Conservation (phyloP, 129 eudicot genomes). For the Lonicera japonica region DNA sequence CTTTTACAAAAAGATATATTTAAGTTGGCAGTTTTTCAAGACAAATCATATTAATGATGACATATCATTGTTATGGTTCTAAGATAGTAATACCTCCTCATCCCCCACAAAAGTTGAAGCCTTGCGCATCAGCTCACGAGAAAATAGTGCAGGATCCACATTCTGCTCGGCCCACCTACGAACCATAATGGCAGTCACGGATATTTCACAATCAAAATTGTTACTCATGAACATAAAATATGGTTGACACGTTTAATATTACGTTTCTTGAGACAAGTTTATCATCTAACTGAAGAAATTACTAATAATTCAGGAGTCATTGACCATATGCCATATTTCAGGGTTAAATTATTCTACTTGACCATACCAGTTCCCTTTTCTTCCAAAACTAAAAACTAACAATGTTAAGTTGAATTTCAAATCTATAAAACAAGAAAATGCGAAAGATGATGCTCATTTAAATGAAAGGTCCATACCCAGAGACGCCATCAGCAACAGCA, state of each 20-base stretch:
- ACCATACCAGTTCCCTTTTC: too few species aligned
- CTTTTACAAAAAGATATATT: too few species aligned
- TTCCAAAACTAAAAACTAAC: too few species aligned
- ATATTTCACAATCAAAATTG: not conserved
- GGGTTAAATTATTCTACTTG: too few species aligned
- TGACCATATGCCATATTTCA: too few species aligned
- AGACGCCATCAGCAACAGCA: conserved; percentile 94
- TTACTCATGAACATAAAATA: not conserved
- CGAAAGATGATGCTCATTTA: too few species aligned
- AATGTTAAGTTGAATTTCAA: too few species aligned
- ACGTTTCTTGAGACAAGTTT: not conserved
- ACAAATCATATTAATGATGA: too few species aligned
- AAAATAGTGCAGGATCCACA: conserved; percentile 82
- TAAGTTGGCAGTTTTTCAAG: too few species aligned
- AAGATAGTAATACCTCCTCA: conserved; percentile 47
- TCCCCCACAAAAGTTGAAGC: conserved; percentile 65
- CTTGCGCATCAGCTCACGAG: conserved; percentile 70
- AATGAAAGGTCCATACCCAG: conserved; percentile 45
- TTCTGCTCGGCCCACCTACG: conserved; percentile 87
- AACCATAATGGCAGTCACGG: not conserved
- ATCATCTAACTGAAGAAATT: not conserved
- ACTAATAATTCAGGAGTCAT: not conserved
- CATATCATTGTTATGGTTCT: not conserved
- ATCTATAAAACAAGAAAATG: not conserved
- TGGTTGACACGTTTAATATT: not conserved